These are phyloP conservation scores for Lentinus polychrous DNA, from an alignment of 1,284 basidiomycete genomes.

Conservation along the genomic window DNA sequence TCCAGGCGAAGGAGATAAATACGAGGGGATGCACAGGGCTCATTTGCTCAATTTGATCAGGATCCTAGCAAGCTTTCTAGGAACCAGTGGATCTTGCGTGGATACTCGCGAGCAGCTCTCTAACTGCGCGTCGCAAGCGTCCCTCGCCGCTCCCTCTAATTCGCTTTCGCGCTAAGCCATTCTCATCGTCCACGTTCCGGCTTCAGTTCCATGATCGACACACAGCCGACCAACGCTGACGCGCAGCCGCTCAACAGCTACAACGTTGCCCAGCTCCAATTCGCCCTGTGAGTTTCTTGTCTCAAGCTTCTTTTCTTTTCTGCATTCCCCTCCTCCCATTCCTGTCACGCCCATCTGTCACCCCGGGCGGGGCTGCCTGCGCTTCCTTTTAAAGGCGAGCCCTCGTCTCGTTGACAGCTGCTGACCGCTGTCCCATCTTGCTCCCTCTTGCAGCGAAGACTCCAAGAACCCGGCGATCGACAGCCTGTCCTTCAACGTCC, in stretches of 20 bases:
- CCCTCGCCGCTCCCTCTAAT: conserved; percentile 11
- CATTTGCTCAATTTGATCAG: background rate
- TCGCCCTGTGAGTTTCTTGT: conserved; percentile 41
- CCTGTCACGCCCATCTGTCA: conserved; percentile 18
- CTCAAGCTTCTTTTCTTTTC: conserved; percentile 4
- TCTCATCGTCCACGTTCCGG: conserved; percentile 9
- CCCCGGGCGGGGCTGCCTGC: conserved; percentile 3
- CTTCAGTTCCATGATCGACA: conserved; percentile 25
- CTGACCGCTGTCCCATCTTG: conserved; percentile 4
- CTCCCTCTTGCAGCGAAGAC: conserved; percentile 14
- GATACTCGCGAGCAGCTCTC: background rate
- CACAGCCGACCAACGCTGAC: conserved; percentile 18
- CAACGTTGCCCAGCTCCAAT: conserved; percentile 58
- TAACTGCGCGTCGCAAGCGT: conserved; percentile 7
- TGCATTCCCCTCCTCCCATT: background rate
- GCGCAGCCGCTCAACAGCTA: conserved; percentile 44
- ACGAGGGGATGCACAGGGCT: background rate
- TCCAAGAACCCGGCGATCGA: conserved; percentile 13
- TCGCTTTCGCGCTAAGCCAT: conserved; percentile 7
- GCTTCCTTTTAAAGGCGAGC: background rate
- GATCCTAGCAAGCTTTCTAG: too few species aligned
- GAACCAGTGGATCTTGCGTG: too few species aligned
- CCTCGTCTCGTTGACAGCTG: background rate
- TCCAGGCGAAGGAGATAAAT: conserved; percentile 4
- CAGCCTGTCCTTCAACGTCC: conserved; percentile 19